Evolutionary conservation across 2,329 filamentous ascomycete genomes (phyloP).

Genomic region (Pseudocercospora vitis): DNA sequence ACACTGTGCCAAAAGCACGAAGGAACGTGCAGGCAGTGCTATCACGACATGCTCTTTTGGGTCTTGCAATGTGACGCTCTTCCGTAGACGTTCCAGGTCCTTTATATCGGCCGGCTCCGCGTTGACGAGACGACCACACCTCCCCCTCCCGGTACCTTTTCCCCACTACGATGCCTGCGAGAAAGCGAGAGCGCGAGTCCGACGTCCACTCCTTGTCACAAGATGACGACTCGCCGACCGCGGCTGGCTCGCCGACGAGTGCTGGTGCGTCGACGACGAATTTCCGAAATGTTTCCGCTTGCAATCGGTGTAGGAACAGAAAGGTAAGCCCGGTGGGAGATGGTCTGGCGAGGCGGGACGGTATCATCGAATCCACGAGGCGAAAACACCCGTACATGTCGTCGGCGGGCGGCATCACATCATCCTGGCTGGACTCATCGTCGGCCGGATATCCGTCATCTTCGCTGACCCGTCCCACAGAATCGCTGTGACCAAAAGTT

Average conservation of each 20-base stretch:
- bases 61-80: neutral
- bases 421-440: no score
- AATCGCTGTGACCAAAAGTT: constrained; percentile 93
- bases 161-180: constrained; percentile 12
- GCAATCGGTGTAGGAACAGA: constrained; percentile 84
- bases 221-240: constrained; percentile 7
- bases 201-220: constrained; percentile 8
- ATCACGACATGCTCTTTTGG: neutral
- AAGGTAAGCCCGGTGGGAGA: constrained; percentile 50
- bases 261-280: constrained; percentile 61
- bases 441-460: neutral
- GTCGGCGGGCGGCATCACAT: no score
- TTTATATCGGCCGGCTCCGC: constrained; percentile 7
- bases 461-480: constrained; percentile 27
- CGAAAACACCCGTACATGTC: no score
- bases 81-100: neutral
- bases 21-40: neutral
- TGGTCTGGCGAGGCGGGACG: neutral
- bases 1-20: constrained; percentile 14
- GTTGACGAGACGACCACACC: neutral
- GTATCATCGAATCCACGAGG: no score
- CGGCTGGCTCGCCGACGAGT: constrained; percentile 17
- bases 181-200: constrained; percentile 25
- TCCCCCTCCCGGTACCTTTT: neutral
- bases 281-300: constrained; percentile 70